Conservation (phyloP, 345 rosid species). For the Citrus sp. region DNA sequence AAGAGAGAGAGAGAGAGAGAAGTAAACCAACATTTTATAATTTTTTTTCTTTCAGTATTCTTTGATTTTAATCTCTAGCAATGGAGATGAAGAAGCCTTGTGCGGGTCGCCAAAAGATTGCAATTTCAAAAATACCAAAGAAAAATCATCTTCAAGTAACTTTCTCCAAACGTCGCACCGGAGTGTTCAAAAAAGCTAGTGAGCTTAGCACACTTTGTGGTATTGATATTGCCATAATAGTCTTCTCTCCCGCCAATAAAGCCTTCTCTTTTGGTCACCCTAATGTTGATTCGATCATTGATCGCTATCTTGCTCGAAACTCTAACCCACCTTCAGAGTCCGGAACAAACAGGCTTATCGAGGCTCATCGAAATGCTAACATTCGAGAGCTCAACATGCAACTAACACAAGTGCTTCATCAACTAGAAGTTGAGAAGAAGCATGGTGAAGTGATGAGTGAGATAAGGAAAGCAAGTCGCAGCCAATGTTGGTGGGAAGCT, state of each 20-base stretch:
- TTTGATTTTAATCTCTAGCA: neutral
- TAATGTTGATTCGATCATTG: conserved; percentile 21
- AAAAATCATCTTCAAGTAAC: conserved; percentile 44
- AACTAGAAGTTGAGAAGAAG: conserved; percentile 32
- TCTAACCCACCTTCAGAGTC: neutral
- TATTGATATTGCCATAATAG: conserved; percentile 34
- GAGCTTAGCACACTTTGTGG: conserved; percentile 54
- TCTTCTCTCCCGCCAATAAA: conserved; percentile 50
- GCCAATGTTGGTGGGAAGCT: conserved; percentile 29
- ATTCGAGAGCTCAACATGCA: conserved; percentile 26
- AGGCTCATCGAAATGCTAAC: conserved; percentile 31
- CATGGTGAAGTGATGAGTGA: conserved; percentile 20
- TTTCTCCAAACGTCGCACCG: conserved; percentile 55
- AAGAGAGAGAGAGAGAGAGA: too few species aligned
- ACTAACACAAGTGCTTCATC: conserved; percentile 14
- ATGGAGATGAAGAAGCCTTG: conserved; percentile 19
- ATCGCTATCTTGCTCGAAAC: conserved; percentile 28
- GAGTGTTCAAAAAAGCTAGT: conserved; percentile 55
- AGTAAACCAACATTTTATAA: neutral
- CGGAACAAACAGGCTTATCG: conserved; percentile 6
- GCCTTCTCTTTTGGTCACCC: conserved; percentile 56
- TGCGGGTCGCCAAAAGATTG: conserved; percentile 32
- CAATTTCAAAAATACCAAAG: conserved; percentile 24
- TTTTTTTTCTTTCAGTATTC: neutral
- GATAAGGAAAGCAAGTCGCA: conserved; percentile 7